Evolutionary conservation across 163 green algal genomes (phyloP), one percentile per base, ranked within the genome.

Genomic region (Scenedesmus sp.): DNA sequence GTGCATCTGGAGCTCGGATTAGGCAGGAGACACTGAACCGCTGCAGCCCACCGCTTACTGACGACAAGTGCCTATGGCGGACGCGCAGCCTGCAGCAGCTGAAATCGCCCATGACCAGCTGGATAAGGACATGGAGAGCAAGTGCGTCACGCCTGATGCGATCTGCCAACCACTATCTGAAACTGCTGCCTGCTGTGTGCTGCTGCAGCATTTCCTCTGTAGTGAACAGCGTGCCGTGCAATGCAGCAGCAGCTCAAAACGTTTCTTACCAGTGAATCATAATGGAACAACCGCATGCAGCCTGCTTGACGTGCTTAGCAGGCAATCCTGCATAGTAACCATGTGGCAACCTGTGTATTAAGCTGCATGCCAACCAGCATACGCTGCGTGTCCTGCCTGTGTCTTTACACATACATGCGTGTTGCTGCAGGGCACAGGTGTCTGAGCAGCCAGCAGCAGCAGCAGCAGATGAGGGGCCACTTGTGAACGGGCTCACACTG

Each of bases 401-500:
- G 13, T 83, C n/a, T 49, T 30, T 83, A 5, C 76, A 46, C 37
- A 83, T 20, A 49, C 20, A n/a, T n/a, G n/a, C n/a, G 26, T 15
- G 6, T 20, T 49, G 5, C 18, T 83, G 49, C 86, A 90, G 86
- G 86, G 73, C 76, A 33, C 51, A 76, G 22, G 51, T 90, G 30
- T 59, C 86, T 40, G 46, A 90, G 56, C n/a, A 68, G 78, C 72
- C 30, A 49, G 84, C 42, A 51, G 61, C 22, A 44, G 86, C 73
- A 73, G 76, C 51, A 61, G 84, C 35, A 13, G 85, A 56, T 42
- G 85, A 90, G 6, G 85, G 3, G 13, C 85, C 85, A 0, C 70
- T 90, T 24, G 85, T 90, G 1, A 90, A 90, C 35, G 85, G 85
- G 6, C 35, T 90, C 22, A 85, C 85, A 3, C 92, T 99, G 46